Conservation (phyloP, 75 land plant species). For the Adiantum capillusveneris region DNA sequence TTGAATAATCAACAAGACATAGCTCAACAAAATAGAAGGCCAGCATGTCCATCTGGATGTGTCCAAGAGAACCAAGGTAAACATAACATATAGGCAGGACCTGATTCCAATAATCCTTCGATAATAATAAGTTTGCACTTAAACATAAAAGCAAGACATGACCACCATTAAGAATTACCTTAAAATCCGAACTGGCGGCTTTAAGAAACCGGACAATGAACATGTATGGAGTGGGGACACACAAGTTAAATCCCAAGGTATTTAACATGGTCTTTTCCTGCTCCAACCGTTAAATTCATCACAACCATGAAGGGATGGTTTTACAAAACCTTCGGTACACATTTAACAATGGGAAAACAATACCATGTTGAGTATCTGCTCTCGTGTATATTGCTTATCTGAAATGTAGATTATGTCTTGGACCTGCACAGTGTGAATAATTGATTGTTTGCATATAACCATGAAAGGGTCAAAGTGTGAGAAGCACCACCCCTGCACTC, state of each 20-base stretch:
- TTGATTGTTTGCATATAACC: background rate
- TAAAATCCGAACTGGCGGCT: conserved; percentile 23
- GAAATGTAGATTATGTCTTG: conserved; percentile 66
- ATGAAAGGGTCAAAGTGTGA: conserved; percentile 31
- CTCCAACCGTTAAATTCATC: too few species aligned
- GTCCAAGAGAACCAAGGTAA: background rate
- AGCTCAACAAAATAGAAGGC: conserved; percentile 36
- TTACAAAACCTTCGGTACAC: too few species aligned
- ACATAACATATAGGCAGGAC: background rate
- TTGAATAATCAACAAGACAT: conserved; percentile 35
- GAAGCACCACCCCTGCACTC: background rate
- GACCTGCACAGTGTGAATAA: conserved; percentile 7
- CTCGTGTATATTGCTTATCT: conserved; percentile 52
- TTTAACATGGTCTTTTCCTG: conserved; percentile 40
- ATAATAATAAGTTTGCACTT: too few species aligned
- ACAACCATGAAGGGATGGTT: too few species aligned
- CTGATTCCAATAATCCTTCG: background rate
- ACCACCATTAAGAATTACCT: conserved; percentile 12
- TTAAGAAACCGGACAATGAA: conserved; percentile 36
- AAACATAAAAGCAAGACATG: background rate
- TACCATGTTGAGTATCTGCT: conserved; percentile 68
- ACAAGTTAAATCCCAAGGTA: conserved; percentile 20
- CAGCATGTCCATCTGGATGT: conserved; percentile 27
- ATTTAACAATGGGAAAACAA: background rate
- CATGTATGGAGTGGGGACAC: conserved; percentile 42